These are phyloP conservation scores for Colletotrichum plurivorum DNA, from an alignment of 2,329 filamentous ascomycete species.

Conservation along the genomic window DNA sequence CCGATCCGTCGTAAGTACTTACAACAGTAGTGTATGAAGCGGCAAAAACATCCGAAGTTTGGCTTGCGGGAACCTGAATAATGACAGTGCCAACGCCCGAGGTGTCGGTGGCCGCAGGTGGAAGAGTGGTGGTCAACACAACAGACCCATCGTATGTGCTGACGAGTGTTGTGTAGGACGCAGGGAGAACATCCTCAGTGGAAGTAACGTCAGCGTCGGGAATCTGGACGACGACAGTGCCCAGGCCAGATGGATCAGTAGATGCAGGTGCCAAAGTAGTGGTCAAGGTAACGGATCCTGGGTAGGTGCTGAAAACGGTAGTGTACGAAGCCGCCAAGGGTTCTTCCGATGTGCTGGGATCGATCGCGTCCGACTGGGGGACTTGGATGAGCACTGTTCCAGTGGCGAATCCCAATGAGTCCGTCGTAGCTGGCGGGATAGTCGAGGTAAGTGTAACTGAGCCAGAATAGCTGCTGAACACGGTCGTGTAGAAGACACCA, in stretches of 20 bases:
- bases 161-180: neutral
- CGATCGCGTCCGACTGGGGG: neutral
- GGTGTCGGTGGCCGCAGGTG: neutral
- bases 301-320: slow-evolving; percentile 16
- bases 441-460: slow-evolving; percentile 1
- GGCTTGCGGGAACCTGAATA: neutral
- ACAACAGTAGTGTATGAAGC: neutral
- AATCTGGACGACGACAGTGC: slow-evolving; percentile 20
- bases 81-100: neutral
- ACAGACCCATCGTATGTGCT: neutral
- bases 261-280: neutral
- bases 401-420: neutral
- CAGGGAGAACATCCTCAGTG: neutral
- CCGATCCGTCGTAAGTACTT: neutral
- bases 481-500: neutral
- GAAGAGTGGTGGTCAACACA: neutral
- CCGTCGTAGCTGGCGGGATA: neutral
- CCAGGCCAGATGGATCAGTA: slow-evolving; percentile 18
- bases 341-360: neutral
- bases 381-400: slow-evolving; percentile 13
- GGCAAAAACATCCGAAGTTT: neutral
- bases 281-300: slow-evolving; percentile 6
- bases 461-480: slow-evolving; percentile 8
- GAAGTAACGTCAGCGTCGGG: neutral
- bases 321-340: neutral